These are phyloP conservation scores for Diaporthe ampelina DNA, from an alignment of 2,329 filamentous ascomycete species.

Conservation along the genomic window DNA sequence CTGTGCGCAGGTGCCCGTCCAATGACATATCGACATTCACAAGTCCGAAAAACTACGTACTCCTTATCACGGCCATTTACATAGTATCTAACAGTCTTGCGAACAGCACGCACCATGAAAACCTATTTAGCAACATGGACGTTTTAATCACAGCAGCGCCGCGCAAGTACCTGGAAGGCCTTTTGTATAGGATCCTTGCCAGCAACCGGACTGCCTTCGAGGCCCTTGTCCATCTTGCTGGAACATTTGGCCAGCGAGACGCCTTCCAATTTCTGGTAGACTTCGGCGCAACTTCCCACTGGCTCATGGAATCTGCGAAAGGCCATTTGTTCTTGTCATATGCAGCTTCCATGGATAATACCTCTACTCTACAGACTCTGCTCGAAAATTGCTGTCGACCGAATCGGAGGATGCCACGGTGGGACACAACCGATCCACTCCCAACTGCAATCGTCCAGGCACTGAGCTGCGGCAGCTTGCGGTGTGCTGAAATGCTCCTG, in stretches of 20 bases:
- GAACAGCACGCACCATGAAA: too few relatives aligned
- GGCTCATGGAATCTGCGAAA: not conserved
- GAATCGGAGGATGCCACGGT: not conserved
- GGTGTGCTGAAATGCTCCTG: not conserved
- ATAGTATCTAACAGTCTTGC: not conserved
- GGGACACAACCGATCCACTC: not conserved
- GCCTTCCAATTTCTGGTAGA: not conserved
- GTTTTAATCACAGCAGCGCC: not conserved
- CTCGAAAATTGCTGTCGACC: not conserved
- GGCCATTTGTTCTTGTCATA: not conserved
- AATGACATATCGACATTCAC: not conserved
- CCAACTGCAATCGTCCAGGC: not conserved
- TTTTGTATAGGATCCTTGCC: not conserved
- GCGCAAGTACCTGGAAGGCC: not conserved
- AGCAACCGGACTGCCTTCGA: slow-evolving; percentile 18
- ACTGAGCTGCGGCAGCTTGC: not conserved
- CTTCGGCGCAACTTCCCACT: not conserved
- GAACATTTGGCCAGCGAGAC: not conserved
- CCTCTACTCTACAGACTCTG: not conserved
- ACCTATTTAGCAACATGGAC: not conserved
- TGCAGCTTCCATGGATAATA: not conserved
- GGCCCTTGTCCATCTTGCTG: not conserved
- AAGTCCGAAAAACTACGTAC: not conserved
- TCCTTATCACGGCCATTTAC: not conserved
- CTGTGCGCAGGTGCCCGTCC: not conserved